These are phyloP conservation scores for Blastobotrys arbuscula DNA, from an alignment of 1,139 yeast genomes.

Conservation along the genomic window DNA sequence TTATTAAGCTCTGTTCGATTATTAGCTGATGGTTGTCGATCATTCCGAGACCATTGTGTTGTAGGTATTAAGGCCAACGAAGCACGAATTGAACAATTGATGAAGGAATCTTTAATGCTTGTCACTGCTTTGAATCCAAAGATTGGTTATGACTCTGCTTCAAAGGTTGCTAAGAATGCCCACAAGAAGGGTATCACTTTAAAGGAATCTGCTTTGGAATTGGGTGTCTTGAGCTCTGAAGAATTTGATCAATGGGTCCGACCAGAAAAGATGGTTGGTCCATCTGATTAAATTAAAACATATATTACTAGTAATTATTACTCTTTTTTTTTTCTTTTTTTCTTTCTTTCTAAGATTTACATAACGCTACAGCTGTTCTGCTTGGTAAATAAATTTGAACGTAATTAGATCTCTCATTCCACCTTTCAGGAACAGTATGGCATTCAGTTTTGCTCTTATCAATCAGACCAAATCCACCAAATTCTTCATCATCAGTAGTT, in stretches of 20 bases:
- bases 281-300: constrained; percentile 37
- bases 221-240: constrained; percentile 71
- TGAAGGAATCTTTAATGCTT: constrained; percentile 94
- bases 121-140: constrained; percentile 98
- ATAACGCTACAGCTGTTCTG: constrained; percentile 73
- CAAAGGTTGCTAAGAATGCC: constrained; percentile 97
- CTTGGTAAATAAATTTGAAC: constrained; percentile 79
- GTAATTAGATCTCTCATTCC: constrained; percentile 78
- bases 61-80: constrained; percentile 89
- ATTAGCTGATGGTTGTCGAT: constrained; percentile 79
- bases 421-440: constrained; percentile 61
- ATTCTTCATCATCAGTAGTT: constrained; percentile 63
- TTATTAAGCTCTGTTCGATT: constrained; percentile 81
- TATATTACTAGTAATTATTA: too few species aligned
- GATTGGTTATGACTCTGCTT: constrained; percentile 96
- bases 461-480: constrained; percentile 80
- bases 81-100: constrained; percentile 75
- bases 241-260: constrained; percentile 96
- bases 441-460: constrained; percentile 45
- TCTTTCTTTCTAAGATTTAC: constrained; percentile 25
- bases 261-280: constrained; percentile 98
- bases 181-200: constrained; percentile 96
- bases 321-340: too few species aligned
- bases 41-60: constrained; percentile 91
- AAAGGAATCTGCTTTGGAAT: constrained; percentile 89